Evolutionary conservation across 2,329 filamentous ascomycete genomes (phyloP), one percentile per base, ranked within the genome.

Genomic region (Penicillium sp.): DNA sequence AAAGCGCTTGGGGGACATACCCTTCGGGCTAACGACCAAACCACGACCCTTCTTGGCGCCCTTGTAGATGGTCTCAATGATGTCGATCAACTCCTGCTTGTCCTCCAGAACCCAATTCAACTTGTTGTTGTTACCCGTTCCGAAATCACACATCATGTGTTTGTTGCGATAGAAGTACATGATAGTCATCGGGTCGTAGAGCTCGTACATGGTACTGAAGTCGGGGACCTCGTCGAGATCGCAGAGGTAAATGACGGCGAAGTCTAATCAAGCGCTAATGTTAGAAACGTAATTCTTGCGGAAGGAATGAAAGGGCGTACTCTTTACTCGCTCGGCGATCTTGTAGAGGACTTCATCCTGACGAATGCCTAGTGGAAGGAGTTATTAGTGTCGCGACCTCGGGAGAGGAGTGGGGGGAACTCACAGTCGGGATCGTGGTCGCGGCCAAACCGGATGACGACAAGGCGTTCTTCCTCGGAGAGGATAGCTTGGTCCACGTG

Each of bases 91-190:
- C 79, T 99, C 95, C 76, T 98, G 93, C 79, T 99, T 98, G 72
- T 99, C 93, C 77, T 98, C 93, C 19, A 96, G 81, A 48, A 96
- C 91, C 88, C 91, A 96, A 74, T 97, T 97, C 66, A 97, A 82
- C 76, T 98, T 98, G 76, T 99, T 99, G 77, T 99, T 99, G 79
- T 99, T 96, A 64, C 95, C 95, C 1, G 95, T 99, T 47, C 93
- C 93, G 67, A 97, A 92, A 84, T 98, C 93, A 75, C 75, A 77
- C 73, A 78, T 96, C 87, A 98, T 98, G 78, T 97, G 92, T 76
- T 99, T 99, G 75, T 99, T 99, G 60, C 93, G 87, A 81, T 67
- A 69, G 57, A 73, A 69, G 53, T 65, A 67, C 73, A 97, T 97
- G 76, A 98, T 87, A 3, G 95, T 96, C 79, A 93, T 91, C 0